Evolutionary conservation across 2,329 filamentous ascomycete species (phyloP).

Genomic region (Aspergillus brasiliensis): DNA sequence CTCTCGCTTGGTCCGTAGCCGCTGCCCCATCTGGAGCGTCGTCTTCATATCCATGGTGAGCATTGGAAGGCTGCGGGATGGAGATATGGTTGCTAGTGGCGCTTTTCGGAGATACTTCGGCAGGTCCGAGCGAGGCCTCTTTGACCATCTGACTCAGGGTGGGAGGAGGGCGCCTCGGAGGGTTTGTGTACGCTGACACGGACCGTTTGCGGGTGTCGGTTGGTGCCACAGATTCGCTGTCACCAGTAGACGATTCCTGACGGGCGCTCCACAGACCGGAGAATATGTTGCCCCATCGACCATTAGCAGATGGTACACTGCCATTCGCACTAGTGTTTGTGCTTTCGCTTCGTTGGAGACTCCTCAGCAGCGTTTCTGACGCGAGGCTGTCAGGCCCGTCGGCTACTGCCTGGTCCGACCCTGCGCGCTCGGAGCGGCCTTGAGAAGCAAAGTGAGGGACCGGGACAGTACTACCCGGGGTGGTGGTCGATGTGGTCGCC

Average conservation of each 20-base stretch:
- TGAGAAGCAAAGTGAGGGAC: slow-evolving; percentile 57
- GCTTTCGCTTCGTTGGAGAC: slow-evolving; percentile 56
- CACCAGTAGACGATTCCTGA: slow-evolving; percentile 51
- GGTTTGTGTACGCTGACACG: slow-evolving; percentile 28
- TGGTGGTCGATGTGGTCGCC: slow-evolving; percentile 56
- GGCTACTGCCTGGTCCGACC: slow-evolving; percentile 24
- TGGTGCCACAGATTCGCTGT: slow-evolving; percentile 25
- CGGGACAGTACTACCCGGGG: slow-evolving; percentile 52
- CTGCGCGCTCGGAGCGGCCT: slow-evolving; percentile 30
- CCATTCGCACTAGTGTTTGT: slow-evolving; percentile 49
- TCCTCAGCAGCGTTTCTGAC: slow-evolving; percentile 58
- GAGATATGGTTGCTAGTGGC: slow-evolving; percentile 38
- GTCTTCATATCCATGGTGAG: slow-evolving; percentile 22
- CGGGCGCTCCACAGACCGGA: slow-evolving; percentile 58
- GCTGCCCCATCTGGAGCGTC: slow-evolving; percentile 32
- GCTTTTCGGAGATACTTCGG: slow-evolving; percentile 23
- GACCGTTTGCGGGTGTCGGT: slow-evolving; percentile 32
- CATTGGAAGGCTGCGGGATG: slow-evolving; percentile 32
- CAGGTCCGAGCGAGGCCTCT: slow-evolving; percentile 28
- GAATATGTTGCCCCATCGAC: slow-evolving; percentile 59
- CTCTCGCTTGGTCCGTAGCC: slow-evolving; percentile 36
- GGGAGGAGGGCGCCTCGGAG: slow-evolving; percentile 28
- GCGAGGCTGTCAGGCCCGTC: slow-evolving; percentile 49
- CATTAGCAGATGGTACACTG: slow-evolving; percentile 49
- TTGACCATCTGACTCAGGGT: slow-evolving; percentile 39